Evolutionary conservation across 2,329 filamentous ascomycete species (phyloP), one percentile per base, ranked within the genome.

Genomic region (Botrytis tulipae): DNA sequence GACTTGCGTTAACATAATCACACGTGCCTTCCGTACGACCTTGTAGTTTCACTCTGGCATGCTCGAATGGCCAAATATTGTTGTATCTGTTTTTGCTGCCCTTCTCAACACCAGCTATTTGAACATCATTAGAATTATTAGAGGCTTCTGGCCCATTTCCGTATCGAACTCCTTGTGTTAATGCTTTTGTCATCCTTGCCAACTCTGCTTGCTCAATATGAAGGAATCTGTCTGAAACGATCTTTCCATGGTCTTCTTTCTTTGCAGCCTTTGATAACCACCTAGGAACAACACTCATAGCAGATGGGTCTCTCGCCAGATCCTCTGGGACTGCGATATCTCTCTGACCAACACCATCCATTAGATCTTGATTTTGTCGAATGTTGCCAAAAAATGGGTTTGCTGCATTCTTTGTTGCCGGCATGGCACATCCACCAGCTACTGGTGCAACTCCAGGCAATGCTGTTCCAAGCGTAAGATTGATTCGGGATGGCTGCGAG

Each of bases 371-470:
- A 76, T 98, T 97, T 82, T 98, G 96, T 61, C 96, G 90, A 78
- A 99, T 98, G 76, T 98, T 98, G 75, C 91, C 90, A 82, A 98
- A 98, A 84, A 99, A 98, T 0, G 95, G 95, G 78, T 97, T 97
- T 0, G 90, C 87, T 0, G 89, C 88, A 74, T 90, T 90, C 76
- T 89, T 87, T 0, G 89, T 87, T 57, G 85, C 84, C 1, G 96
- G 96, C 81, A 98, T 90, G 74, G 90, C 88, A 76, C 97, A 97
- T 10, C 95, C 95, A 73, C 95, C 96, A 73, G 94, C 92, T n/a
- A 97, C 92, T 1, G 93, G 93, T 1, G 91, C 88, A 57, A 94
- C 86, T 25, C 87, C 86, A 40, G 83, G 82, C 25, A 79, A 80
- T 63, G 81, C 79, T 9, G 85, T 83, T 59, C 84, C 85, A 65